Percentiles rank a stretch among this genome's conserved stretches.
phyloP scores from a whole-genome alignment of 2,329 filamentous ascomycete genomes.

The Monilinia vaccinii-corymbosi region DNA sequence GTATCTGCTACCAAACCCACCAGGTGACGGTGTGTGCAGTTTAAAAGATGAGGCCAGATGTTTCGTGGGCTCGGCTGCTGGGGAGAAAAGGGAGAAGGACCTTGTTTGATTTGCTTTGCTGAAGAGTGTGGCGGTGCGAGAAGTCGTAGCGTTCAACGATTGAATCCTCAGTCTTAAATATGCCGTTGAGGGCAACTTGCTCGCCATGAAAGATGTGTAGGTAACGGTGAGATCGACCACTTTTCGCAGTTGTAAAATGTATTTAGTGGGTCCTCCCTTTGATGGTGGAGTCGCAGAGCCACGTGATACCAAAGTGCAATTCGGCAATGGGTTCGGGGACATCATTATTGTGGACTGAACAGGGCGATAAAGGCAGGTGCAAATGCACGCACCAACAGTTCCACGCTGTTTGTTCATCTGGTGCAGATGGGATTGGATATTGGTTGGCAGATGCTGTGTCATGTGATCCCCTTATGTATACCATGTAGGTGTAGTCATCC shows the following conservation, averaged over 20 bases:
- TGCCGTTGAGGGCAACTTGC: not conserved
- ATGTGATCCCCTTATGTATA: no score
- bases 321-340: slow-evolving; percentile 1
- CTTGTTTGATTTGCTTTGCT: not conserved
- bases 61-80: not conserved
- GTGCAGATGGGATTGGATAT: not conserved
- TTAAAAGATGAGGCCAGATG: not conserved
- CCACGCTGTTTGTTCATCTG: not conserved
- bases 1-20: not conserved
- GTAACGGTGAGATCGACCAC: not conserved
- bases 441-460: no score
- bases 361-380: no score
- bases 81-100: not conserved
- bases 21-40: not conserved
- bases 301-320: not conserved
- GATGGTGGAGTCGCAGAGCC: not conserved
- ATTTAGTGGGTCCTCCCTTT: not conserved
- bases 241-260: not conserved
- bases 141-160: not conserved
- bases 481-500: no score
- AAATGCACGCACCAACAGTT: no score
- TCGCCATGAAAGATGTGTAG: not conserved
- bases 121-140: not conserved
- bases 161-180: not conserved
- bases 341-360: not conserved